Conservation (phyloP, 176 grass and related monocot genomes). For the Phragmites australis region DNA sequence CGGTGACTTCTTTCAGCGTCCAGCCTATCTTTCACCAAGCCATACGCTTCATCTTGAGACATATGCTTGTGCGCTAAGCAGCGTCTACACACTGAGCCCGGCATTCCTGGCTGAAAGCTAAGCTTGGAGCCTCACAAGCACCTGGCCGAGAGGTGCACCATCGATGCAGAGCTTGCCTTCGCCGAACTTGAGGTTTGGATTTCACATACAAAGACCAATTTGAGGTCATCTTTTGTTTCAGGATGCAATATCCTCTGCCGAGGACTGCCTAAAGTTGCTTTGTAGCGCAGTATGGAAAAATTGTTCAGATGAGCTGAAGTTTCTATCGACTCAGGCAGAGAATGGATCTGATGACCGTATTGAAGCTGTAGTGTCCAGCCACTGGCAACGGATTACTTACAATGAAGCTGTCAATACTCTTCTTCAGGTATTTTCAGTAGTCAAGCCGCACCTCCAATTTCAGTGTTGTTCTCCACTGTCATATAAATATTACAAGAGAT, state of each 20-base stretch:
- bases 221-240: conserved; percentile 26
- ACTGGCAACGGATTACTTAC: conserved; percentile 59
- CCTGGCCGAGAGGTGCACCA: conserved; percentile 53
- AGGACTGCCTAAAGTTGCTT: conserved; percentile 56
- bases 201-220: not conserved
- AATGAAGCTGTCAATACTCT: conserved; percentile 55
- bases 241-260: conserved; percentile 57
- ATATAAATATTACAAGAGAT: not conserved
- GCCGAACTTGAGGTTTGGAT: conserved; percentile 47
- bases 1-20: conserved; percentile 40
- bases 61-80: conserved; percentile 56
- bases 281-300: conserved; percentile 30
- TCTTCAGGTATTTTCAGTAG: conserved; percentile 43
- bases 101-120: conserved; percentile 52
- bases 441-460: not conserved
- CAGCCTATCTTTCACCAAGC: conserved; percentile 41
- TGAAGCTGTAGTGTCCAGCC: conserved; percentile 27
- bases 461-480: not conserved
- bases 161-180: conserved; percentile 61
- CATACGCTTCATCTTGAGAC: conserved; percentile 60
- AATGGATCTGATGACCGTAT: conserved; percentile 15
- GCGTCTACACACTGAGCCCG: conserved; percentile 56
- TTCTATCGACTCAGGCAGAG: conserved; percentile 32
- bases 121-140: conserved; percentile 28
- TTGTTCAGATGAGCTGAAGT: conserved; percentile 58